These are phyloP conservation scores for Trametes sp. DNA, from an alignment of 1,284 basidiomycete species.

Conservation along the genomic window DNA sequence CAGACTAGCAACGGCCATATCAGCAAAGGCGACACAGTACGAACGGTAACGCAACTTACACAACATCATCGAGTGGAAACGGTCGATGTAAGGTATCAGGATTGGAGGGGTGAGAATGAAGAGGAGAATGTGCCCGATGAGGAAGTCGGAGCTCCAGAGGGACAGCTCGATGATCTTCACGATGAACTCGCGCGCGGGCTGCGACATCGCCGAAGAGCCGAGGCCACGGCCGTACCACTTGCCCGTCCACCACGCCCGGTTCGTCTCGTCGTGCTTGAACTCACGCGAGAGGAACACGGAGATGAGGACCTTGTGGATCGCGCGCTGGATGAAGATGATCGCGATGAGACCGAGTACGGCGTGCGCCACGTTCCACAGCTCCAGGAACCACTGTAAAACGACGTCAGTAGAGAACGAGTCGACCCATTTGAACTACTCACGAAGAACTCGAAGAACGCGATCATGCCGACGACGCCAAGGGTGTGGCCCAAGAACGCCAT, in stretches of 20 bases:
- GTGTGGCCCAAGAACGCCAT: constrained; percentile 91
- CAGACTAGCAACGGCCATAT: constrained; percentile 60
- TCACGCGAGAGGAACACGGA: constrained; percentile 92
- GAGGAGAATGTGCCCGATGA: constrained; percentile 70
- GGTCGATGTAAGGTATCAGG: constrained; percentile 78
- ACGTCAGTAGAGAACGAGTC: constrained; percentile 24
- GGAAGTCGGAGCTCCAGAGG: constrained; percentile 81
- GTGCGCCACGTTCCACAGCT: constrained; percentile 91
- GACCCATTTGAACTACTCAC: constrained; percentile 51
- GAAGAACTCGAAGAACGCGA: constrained; percentile 95
- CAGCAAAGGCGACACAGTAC: constrained; percentile 28
- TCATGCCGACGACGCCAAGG: constrained; percentile 82
- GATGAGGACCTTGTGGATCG: constrained; percentile 91
- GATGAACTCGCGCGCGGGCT: constrained; percentile 87
- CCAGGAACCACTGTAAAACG: constrained; percentile 84
- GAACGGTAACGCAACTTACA: constrained; percentile 56
- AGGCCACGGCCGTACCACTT: constrained; percentile 95
- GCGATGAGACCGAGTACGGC: constrained; percentile 90
- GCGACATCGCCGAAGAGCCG: constrained; percentile 87
- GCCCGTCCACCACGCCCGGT: constrained; percentile 97
- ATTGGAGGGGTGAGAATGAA: constrained; percentile 80
- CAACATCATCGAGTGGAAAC: constrained; percentile 76
- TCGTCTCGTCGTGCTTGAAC: constrained; percentile 98
- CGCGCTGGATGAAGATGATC: constrained; percentile 88
- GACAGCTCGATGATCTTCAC: constrained; percentile 88